Evolutionary conservation across 768 basidiomycete genomes (phyloP).

Genomic region (Phylloporus scabripes): DNA sequence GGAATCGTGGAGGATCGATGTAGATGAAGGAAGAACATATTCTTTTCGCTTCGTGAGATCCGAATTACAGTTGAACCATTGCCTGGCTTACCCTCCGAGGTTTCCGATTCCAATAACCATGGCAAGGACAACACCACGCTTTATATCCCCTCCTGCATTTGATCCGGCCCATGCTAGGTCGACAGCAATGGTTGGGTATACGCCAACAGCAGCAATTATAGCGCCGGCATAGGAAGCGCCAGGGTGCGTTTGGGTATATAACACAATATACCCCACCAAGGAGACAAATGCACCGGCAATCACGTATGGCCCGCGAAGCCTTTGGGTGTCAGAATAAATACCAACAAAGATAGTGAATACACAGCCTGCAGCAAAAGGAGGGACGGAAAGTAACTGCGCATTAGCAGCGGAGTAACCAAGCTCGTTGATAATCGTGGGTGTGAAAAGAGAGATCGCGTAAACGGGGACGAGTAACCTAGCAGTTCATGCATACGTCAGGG

Average conservation of each 20-base stretch:
- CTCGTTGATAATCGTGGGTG: slow-evolving; percentile 45
- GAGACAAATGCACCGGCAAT: slow-evolving; percentile 38
- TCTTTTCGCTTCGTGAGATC: slow-evolving; percentile 17
- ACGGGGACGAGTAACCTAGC: slow-evolving; percentile 40
- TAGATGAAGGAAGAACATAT: slow-evolving; percentile 42
- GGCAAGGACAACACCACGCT: slow-evolving; percentile 47
- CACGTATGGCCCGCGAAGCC: slow-evolving; percentile 46
- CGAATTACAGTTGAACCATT: slow-evolving; percentile 10
- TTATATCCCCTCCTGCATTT: slow-evolving; percentile 52
- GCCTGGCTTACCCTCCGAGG: slow-evolving; percentile 41
- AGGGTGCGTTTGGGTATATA: slow-evolving; percentile 32
- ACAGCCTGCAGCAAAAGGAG: slow-evolving; percentile 46
- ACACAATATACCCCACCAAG: slow-evolving; percentile 47
- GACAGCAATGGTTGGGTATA: slow-evolving; percentile 46
- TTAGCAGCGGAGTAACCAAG: slow-evolving; percentile 47
- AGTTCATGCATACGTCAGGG: slow-evolving; percentile 1
- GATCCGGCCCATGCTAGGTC: slow-evolving; percentile 50
- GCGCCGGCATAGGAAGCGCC: slow-evolving; percentile 40
- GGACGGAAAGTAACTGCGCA: slow-evolving; percentile 47
- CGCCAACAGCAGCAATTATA: slow-evolving; percentile 47
- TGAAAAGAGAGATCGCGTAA: slow-evolving; percentile 47
- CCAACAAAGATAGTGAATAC: slow-evolving; percentile 39
- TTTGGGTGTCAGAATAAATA: slow-evolving; percentile 37
- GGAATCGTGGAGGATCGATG: slow-evolving; percentile 33
- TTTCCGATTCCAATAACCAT: slow-evolving; percentile 53